Evolutionary conservation across 176 grass and related monocot genomes (phyloP).

Genomic region (Rhipidocladum racemiflorum): DNA sequence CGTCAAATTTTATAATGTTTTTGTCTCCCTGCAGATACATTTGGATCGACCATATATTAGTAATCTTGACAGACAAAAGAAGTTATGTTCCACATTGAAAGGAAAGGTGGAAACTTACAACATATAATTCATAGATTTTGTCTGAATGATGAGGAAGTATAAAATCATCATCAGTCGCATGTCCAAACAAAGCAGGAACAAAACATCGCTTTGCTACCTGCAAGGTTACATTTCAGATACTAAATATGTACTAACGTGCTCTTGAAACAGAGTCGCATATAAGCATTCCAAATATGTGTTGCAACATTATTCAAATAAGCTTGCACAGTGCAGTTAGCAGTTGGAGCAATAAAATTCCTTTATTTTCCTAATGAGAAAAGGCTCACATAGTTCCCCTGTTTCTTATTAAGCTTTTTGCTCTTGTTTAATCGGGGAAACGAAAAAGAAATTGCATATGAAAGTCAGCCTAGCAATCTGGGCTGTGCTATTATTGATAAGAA

Average conservation of each 20-base stretch:
- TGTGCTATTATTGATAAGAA: slow-evolving; percentile 2
- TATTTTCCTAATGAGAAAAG: background rate
- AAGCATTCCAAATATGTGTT: background rate
- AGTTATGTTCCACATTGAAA: slow-evolving; percentile 1
- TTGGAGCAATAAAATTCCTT: background rate
- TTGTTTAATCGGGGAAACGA: background rate
- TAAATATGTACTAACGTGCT: background rate
- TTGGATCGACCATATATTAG: slow-evolving; percentile 31
- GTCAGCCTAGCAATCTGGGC: background rate
- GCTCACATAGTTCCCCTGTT: background rate
- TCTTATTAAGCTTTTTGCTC: background rate
- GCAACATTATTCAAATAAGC: slow-evolving; percentile 11
- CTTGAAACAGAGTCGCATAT: slow-evolving; percentile 1
- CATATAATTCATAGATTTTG: slow-evolving; percentile 79
- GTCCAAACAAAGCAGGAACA: slow-evolving; percentile 89
- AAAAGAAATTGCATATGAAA: background rate
- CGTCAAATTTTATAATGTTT: slow-evolving; percentile 99
- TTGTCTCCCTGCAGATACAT: slow-evolving; percentile 85
- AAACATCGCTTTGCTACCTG: slow-evolving; percentile 91
- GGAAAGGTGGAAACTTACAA: slow-evolving; percentile 48
- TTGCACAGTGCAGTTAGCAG: background rate
- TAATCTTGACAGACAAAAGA: slow-evolving; percentile 27
- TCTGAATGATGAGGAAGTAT: slow-evolving; percentile 96
- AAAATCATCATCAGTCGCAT: slow-evolving; percentile 96
- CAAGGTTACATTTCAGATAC: slow-evolving; percentile 30